A percentile compares a stretch with the other conserved stretches of the same genome.
phyloP scores from a whole-genome alignment of 805 yeast species.

The Pichia heedii region DNA sequence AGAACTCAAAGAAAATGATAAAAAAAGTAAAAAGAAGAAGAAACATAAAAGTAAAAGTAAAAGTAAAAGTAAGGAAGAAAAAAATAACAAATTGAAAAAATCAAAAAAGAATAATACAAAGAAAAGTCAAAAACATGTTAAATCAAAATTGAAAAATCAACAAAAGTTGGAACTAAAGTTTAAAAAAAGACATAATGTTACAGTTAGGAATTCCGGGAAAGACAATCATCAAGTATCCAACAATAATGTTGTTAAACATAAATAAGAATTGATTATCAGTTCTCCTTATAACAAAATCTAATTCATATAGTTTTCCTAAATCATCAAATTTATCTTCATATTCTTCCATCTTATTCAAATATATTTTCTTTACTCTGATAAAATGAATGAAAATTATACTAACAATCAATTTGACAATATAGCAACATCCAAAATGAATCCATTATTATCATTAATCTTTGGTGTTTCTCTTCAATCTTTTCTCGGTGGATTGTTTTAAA shows the following conservation, averaged over 20 bases:
- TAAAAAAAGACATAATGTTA: no score
- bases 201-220: no score
- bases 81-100: background rate
- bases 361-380: background rate
- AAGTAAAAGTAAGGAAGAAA: background rate
- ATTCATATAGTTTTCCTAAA: no score
- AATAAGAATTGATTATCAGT: no score
- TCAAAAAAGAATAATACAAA: background rate
- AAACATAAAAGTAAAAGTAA: background rate
- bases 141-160: background rate
- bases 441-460: constrained; percentile 4
- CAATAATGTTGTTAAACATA: no score
- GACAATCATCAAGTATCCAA: no score
- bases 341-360: background rate
- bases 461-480: constrained; percentile 4
- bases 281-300: no score
- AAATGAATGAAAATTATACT: constrained; percentile 1
- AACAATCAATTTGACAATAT: background rate
- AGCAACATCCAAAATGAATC: constrained; percentile 5
- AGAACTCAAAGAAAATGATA: no score
- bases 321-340: no score
- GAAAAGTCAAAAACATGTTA: background rate
- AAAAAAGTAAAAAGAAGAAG: background rate
- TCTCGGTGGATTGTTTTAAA: constrained; percentile 5
- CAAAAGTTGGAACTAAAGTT: background rate